These are phyloP conservation scores for Candida mattraensis DNA, from an alignment of 805 yeast species.

Conservation along the genomic window DNA sequence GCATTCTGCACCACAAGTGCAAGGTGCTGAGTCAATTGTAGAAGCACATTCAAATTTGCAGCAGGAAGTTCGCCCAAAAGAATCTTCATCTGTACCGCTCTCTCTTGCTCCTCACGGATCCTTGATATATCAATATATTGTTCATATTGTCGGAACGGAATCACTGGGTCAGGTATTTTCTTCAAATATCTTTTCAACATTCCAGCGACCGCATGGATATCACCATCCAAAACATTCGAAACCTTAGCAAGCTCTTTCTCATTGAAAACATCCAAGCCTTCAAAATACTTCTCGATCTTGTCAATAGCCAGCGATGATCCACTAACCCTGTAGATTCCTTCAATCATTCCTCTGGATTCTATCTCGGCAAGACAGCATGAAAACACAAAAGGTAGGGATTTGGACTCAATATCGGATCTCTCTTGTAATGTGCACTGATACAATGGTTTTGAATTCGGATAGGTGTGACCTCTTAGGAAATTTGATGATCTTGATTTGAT, in stretches of 20 bases:
- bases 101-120: conserved; percentile 27
- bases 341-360: conserved; percentile 73
- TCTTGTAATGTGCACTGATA: conserved; percentile 59
- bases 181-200: conserved; percentile 86
- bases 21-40: conserved; percentile 62
- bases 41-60: conserved; percentile 63
- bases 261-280: conserved; percentile 30
- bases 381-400: conserved; percentile 67
- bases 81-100: conserved; percentile 43
- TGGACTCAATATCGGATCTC: conserved; percentile 61
- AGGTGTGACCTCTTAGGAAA: conserved; percentile 33
- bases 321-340: conserved; percentile 89
- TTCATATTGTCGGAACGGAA: conserved; percentile 69
- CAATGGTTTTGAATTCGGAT: conserved; percentile 21
- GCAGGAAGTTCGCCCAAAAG: conserved; percentile 58
- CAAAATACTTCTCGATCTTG: conserved; percentile 36
- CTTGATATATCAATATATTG: conserved; percentile 58
- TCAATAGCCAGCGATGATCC: conserved; percentile 75
- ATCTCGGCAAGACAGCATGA: conserved; percentile 73
- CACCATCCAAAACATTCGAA: conserved; percentile 37
- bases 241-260: conserved; percentile 32
- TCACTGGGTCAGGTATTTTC: conserved; percentile 80
- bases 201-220: conserved; percentile 83
- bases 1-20: conserved; percentile 53
- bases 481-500: conserved; percentile 50